These are phyloP conservation scores for Phytophthora brassicae DNA, from an alignment of 352 stramenopile genomes.

Conservation along the genomic window DNA sequence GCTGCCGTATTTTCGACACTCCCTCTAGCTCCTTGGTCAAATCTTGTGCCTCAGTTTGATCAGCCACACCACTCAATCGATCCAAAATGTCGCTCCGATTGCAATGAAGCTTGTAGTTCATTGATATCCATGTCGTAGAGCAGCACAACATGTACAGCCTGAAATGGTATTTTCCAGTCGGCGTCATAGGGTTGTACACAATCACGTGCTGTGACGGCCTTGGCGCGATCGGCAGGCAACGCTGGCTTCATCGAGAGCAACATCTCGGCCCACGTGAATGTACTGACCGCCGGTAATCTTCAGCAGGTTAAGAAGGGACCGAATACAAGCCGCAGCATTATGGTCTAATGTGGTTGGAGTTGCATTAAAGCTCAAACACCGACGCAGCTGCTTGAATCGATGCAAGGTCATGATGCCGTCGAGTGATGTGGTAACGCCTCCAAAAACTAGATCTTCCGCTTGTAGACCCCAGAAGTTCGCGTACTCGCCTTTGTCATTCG, in stretches of 20 bases:
- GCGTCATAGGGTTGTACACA: background rate
- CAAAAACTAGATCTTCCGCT: background rate
- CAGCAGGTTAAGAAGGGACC: background rate
- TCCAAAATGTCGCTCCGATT: background rate
- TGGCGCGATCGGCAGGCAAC: background rate
- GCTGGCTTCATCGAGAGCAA: background rate
- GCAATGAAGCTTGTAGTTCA: conserved; percentile 12
- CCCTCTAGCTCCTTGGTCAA: background rate
- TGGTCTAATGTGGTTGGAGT: background rate
- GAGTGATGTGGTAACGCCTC: background rate
- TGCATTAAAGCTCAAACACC: background rate
- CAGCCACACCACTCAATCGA: background rate
- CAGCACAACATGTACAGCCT: conserved; percentile 2
- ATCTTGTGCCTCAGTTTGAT: background rate
- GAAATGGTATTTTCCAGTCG: conserved; percentile 5
- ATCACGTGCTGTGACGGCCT: background rate
- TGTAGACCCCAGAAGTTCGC: background rate
- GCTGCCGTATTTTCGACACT: conserved; percentile 1
- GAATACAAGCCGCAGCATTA: background rate
- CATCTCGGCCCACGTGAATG: background rate
- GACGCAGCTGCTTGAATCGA: background rate
- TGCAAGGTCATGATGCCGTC: background rate
- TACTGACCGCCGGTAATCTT: background rate
- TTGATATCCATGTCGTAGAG: background rate
- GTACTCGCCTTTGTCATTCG: conserved; percentile 1